phyloP scores from a whole-genome alignment of 768 basidiomycete species.

The Pleurotus cornucopiae region DNA sequence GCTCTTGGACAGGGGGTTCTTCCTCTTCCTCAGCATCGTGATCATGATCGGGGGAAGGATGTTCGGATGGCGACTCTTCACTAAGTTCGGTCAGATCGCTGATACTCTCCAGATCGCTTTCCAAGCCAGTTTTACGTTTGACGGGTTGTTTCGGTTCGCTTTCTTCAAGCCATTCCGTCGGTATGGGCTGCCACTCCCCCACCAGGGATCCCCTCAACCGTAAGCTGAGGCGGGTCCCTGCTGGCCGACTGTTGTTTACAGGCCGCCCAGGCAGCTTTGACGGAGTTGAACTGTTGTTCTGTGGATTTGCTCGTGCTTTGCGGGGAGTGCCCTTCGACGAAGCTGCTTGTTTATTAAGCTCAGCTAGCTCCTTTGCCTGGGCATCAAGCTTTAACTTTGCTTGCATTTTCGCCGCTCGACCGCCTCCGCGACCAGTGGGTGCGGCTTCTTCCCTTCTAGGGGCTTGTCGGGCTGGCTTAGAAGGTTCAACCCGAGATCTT shows the following conservation, averaged over 20 bases:
- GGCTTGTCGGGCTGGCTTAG: constrained; percentile 5
- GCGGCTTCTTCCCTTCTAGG: constrained; percentile 13
- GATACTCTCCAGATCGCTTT: constrained; percentile 55
- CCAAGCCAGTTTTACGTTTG: constrained; percentile 48
- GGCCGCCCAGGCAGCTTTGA: constrained; percentile 1
- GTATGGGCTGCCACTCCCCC: constrained; percentile 77
- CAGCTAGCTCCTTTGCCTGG: constrained; percentile 66
- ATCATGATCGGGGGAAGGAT: neutral
- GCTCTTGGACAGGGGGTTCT: constrained; percentile 8
- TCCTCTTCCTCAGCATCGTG: neutral
- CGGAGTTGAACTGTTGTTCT: neutral
- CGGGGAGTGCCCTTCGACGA: neutral
- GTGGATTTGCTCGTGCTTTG: neutral
- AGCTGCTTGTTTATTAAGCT: constrained; percentile 50
- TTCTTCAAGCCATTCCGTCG: constrained; percentile 62
- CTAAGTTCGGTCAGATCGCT: constrained; percentile 77
- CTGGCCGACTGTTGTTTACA: constrained; percentile 20
- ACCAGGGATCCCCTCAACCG: constrained; percentile 51
- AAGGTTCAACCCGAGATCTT: constrained; percentile 17
- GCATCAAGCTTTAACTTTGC: constrained; percentile 67
- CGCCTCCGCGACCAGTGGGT: constrained; percentile 19
- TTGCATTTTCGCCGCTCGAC: constrained; percentile 65
- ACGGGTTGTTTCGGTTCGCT: neutral
- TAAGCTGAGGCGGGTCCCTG: constrained; percentile 64
- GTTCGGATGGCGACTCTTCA: constrained; percentile 32